Base-by-base conservation (phyloP, 352 stramenopile genomes). In the Blastocystis sp. region DNA sequence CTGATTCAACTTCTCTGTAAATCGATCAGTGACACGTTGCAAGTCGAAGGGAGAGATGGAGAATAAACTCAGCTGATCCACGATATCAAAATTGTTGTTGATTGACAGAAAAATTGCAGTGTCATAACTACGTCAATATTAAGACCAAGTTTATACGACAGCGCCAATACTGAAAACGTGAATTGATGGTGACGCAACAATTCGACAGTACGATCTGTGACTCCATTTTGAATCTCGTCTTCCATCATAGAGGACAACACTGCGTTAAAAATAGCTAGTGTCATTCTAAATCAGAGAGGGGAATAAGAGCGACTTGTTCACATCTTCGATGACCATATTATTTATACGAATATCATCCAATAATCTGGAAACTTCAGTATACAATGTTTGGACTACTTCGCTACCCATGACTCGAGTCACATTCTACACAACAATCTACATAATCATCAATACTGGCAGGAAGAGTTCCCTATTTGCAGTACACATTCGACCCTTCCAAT, bases 1-100 rank as follows among this genome's bases (percentile, higher is more conserved):
- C 54, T 81, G 70, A 53, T 81, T 81, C 16, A 81, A 53, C n/a
- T 81, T 81, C 18, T 81, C 45, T 13, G 55, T 47, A 41, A 62
- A 81, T 3, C 50, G 43, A n/a, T 81, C 70, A 7, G 65, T 16
- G 26, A 81, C 50, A 13, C 70, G 70, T 53, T 50, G 55, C 0
- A 81, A 13, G 43, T 81, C 70, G 37, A 81, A 81, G 45, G 70
- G 43, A 30, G 45, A 30, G 11, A 81, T 26, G 26, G 45, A 63
- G 70, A 81, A 81, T n/a, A 47, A 24, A 34, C 24, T 54, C 0
- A 81, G 43, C 30, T 47, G 45, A n/a, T 18, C n/a, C 2, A 81
- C 45, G 39, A 81, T 81, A 26, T 81, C 70, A 53, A 81, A 81
- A 18, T 81, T 41, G 55, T 81, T 81, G 41, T 81, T 81, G 41